Evolutionary conservation across 2,329 filamentous ascomycete species (phyloP).

Genomic region (Alternaria sp.): DNA sequence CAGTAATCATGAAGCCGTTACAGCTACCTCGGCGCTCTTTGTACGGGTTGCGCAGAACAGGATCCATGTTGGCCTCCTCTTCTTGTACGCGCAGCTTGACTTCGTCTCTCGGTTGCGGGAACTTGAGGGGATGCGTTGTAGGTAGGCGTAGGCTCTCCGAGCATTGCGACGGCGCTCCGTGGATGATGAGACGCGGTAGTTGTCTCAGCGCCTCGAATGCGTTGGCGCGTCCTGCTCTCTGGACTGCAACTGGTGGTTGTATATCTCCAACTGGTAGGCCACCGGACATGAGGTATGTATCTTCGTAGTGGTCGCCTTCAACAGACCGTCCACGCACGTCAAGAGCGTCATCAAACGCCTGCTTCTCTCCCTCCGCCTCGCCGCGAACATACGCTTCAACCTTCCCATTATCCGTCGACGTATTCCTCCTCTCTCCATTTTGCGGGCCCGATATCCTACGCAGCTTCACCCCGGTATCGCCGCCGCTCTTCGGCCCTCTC

Average conservation of each 20-base stretch:
- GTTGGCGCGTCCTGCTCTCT: neutral
- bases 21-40: conserved; percentile 28
- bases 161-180: neutral
- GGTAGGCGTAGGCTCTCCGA: neutral
- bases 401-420: neutral
- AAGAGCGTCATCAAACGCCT: neutral
- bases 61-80: conserved; percentile 19
- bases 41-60: conserved; percentile 19
- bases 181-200: neutral
- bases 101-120: conserved; percentile 12
- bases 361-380: neutral
- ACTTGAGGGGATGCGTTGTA: conserved; percentile 7
- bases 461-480: neutral
- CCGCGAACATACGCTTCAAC: neutral
- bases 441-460: neutral
- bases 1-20: conserved; percentile 21
- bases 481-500: neutral
- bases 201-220: neutral
- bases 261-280: neutral
- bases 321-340: neutral
- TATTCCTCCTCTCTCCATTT: neutral
- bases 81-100: conserved; percentile 20
- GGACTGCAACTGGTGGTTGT: neutral
- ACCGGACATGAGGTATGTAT: neutral
- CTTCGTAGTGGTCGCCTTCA: neutral